Percentiles rank a stretch among this genome's conserved stretches.
Evolutionary conservation across 2,329 filamentous ascomycete species (phyloP).

Genomic region (Exophiala lecanii-corni): DNA sequence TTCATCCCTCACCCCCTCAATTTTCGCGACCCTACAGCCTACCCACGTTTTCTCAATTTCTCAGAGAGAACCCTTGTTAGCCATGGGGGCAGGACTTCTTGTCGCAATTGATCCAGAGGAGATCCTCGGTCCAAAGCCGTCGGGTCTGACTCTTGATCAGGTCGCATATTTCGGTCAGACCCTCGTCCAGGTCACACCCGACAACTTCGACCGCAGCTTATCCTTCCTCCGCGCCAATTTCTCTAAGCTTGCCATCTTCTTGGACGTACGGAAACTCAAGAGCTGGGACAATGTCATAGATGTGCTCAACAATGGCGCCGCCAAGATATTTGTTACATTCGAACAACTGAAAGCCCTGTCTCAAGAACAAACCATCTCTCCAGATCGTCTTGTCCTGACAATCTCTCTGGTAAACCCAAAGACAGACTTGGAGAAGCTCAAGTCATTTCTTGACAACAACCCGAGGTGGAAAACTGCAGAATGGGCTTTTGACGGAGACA

Average conservation of each 20-base stretch:
- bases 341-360: conserved; percentile 59
- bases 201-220: conserved; percentile 45
- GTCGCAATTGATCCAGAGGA: conserved; percentile 19
- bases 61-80: not conserved
- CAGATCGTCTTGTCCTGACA: conserved; percentile 54
- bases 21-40: too few relatives aligned
- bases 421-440: conserved; percentile 35
- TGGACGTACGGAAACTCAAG: conserved; percentile 68
- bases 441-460: conserved; percentile 37
- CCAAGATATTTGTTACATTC: conserved; percentile 74
- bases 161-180: conserved; percentile 58
- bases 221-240: conserved; percentile 55
- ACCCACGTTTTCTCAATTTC: too few relatives aligned
- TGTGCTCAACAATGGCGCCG: conserved; percentile 78
- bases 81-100: conserved; percentile 21
- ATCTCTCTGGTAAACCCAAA: conserved; percentile 37
- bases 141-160: conserved; percentile 49
- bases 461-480: conserved; percentile 25
- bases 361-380: conserved; percentile 47
- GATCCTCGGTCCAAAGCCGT: conserved; percentile 27
- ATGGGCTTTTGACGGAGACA: conserved; percentile 28
- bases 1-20: not conserved
- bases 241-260: conserved; percentile 57
- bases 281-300: conserved; percentile 69
- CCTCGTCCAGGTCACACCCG: conserved; percentile 49